phyloP scores from a whole-genome alignment of 495 filamentous ascomycete species.

The Hypoxylon rickii region DNA sequence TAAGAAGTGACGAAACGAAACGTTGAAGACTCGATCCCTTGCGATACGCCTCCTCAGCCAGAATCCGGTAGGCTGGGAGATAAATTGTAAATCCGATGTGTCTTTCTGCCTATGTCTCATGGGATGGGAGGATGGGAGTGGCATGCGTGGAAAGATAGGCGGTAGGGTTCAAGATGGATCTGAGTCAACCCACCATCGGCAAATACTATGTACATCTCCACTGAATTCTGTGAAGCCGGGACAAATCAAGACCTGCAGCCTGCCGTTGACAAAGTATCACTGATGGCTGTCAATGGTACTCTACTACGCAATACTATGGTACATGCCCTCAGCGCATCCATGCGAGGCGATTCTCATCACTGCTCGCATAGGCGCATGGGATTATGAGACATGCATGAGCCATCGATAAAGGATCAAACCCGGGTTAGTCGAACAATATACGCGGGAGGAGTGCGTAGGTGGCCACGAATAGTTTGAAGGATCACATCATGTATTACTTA shows the following conservation, averaged over 20 bases:
- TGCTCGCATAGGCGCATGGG: conserved; percentile 1
- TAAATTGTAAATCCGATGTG: too few species aligned
- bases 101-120: too few species aligned
- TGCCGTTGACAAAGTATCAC: not conserved
- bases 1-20: not conserved
- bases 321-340: conserved; percentile 17
- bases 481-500: too few species aligned
- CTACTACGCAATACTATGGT: too few species aligned
- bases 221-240: conserved; percentile 18
- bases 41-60: conserved; percentile 3
- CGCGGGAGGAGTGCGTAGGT: not conserved
- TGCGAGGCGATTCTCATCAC: conserved; percentile 8
- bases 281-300: conserved; percentile 12
- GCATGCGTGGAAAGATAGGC: conserved; percentile 32
- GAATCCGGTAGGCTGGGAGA: conserved; percentile 27
- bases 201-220: conserved; percentile 36
- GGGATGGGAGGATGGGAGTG: conserved; percentile 16
- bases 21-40: conserved; percentile 1
- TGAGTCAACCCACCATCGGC: conserved; percentile 38
- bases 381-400: conserved; percentile 28
- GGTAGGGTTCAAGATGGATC: conserved; percentile 31
- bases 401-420: conserved; percentile 23
- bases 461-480: too few species aligned
- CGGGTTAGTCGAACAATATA: conserved; percentile 2
- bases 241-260: conserved; percentile 16